phyloP scores from a whole-genome alignment of 495 filamentous ascomycete species.

The Penicillium lagena region DNA sequence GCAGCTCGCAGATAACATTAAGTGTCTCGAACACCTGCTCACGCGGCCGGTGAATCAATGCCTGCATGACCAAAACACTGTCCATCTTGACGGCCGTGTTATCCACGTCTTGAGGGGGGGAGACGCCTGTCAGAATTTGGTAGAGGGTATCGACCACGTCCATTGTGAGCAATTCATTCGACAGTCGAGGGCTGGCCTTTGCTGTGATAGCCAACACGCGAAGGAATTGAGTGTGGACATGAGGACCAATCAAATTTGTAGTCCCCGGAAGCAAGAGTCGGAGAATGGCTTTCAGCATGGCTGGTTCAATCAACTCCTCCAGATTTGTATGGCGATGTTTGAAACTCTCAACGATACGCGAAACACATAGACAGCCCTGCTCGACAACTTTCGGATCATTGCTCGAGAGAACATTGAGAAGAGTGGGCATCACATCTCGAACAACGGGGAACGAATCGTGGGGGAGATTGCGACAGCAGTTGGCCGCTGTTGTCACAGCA shows the following conservation, averaged over 20 bases:
- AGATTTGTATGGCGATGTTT: conserved; percentile 78
- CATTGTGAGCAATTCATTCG: conserved; percentile 90
- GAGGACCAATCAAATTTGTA: conserved; percentile 89
- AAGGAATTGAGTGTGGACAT: conserved; percentile 96
- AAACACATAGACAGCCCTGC: conserved; percentile 92
- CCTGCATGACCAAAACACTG: conserved; percentile 98
- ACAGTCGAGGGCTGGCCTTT: conserved; percentile 78
- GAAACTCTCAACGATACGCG: conserved; percentile 96
- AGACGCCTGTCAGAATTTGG: conserved; percentile 95
- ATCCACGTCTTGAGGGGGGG: conserved; percentile 73
- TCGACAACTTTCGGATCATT: conserved; percentile 96
- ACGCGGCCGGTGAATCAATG: conserved; percentile 89
- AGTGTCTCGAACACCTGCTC: conserved; percentile 97
- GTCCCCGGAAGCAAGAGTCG: conserved; percentile 88
- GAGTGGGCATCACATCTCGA: conserved; percentile 89
- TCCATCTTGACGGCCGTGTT: conserved; percentile 86
- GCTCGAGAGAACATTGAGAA: conserved; percentile 81
- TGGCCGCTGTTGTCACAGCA: conserved; percentile 93
- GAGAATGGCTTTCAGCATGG: conserved; percentile 80
- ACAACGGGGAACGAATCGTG: conserved; percentile 87
- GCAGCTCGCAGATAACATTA: conserved; percentile 94
- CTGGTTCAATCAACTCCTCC: conserved; percentile 83
- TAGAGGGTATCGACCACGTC: conserved; percentile 97
- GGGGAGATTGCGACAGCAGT: conserved; percentile 94
- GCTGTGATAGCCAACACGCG: conserved; percentile 83